Conservation (phyloP, 495 filamentous ascomycete genomes). For the Podospora appendiculata region DNA sequence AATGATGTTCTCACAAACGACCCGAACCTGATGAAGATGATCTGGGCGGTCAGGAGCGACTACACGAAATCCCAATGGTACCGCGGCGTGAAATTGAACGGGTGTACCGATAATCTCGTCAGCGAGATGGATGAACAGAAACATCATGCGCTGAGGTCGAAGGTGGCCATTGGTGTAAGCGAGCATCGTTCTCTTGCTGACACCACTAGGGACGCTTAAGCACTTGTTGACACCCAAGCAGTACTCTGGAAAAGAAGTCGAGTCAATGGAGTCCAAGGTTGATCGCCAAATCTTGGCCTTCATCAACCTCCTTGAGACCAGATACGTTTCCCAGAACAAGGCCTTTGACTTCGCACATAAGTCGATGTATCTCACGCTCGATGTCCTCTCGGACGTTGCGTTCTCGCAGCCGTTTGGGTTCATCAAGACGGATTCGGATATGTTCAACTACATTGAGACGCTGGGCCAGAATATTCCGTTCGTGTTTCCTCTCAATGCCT, state of each 20-base stretch:
- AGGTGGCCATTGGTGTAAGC: slow-evolving; percentile 17
- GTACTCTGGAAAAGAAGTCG: slow-evolving; percentile 40
- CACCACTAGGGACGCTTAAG: neutral
- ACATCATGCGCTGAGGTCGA: slow-evolving; percentile 22
- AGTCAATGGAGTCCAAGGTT: slow-evolving; percentile 27
- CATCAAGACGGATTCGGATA: slow-evolving; percentile 47
- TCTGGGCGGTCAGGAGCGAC: slow-evolving; percentile 24
- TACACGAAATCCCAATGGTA: slow-evolving; percentile 36
- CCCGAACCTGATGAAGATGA: slow-evolving; percentile 30
- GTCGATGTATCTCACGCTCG: slow-evolving; percentile 48
- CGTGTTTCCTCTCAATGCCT: slow-evolving; percentile 41
- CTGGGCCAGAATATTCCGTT: slow-evolving; percentile 41
- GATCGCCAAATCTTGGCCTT: slow-evolving; percentile 28
- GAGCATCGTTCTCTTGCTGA: too few species aligned
- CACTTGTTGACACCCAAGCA: slow-evolving; percentile 2
- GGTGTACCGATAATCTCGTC: slow-evolving; percentile 30
- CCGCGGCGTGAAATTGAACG: slow-evolving; percentile 28
- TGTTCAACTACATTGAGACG: slow-evolving; percentile 45
- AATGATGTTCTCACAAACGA: slow-evolving; percentile 25
- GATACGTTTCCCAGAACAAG: slow-evolving; percentile 36
- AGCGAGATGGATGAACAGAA: slow-evolving; percentile 11
- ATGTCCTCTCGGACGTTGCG: slow-evolving; percentile 55
- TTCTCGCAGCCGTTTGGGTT: slow-evolving; percentile 58
- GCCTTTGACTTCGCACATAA: slow-evolving; percentile 45
- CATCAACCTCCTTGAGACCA: slow-evolving; percentile 28